A percentile compares a stretch with the other conserved stretches of the same genome.
Conservation (phyloP, 192 early-diverging fungal species). For the Mortierella antarctica region DNA sequence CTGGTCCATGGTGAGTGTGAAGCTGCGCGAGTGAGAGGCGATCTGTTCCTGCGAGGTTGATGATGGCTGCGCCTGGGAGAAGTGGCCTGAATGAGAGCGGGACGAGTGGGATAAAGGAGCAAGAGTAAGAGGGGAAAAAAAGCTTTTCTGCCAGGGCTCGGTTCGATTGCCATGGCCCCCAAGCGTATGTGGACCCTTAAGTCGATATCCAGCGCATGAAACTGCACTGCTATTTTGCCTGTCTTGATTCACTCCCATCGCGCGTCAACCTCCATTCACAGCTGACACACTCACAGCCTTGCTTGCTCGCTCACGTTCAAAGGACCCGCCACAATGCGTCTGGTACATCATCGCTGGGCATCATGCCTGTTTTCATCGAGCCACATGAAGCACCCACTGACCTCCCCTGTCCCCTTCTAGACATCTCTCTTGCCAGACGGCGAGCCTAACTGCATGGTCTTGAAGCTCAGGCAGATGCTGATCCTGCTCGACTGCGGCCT, state of each 20-base stretch:
- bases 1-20: constrained; percentile 20
- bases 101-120: not conserved
- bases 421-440: constrained; percentile 48
- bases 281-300: not conserved
- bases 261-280: not conserved
- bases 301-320: too few species aligned
- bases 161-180: too few species aligned
- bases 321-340: not conserved
- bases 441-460: constrained; percentile 51
- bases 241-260: too few species aligned
- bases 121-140: not conserved
- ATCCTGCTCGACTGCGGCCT: constrained; percentile 58
- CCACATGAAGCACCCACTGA: not conserved
- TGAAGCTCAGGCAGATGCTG: constrained; percentile 56
- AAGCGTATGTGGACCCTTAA: too few species aligned
- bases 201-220: too few species aligned
- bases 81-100: not conserved
- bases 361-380: too few species aligned
- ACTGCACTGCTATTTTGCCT: too few species aligned
- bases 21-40: too few species aligned
- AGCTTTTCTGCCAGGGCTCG: not conserved
- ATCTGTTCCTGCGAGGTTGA: too few species aligned
- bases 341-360: not conserved
- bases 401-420: not conserved
- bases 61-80: not conserved